A percentile compares a stretch with the other conserved stretches of the same genome.
Evolutionary conservation across 1,284 basidiomycete species (phyloP).

Genomic region (Trametes pubescens): DNA sequence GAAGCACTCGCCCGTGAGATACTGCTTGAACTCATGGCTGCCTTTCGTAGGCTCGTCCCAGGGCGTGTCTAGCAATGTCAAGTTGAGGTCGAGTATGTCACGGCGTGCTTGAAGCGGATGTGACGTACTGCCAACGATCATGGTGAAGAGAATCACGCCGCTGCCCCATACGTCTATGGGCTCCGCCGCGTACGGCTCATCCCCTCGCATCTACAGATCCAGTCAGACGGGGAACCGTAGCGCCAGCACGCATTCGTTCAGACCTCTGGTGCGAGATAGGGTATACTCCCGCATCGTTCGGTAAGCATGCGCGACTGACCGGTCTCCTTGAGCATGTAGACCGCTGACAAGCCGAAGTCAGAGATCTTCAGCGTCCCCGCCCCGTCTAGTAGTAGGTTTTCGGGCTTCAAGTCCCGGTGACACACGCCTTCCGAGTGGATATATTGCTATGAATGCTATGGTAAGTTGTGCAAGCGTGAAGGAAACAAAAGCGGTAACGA

Average conservation of each 20-base stretch:
- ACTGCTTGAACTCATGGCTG: conserved; percentile 84
- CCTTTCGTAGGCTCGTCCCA: conserved; percentile 93
- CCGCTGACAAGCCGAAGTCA: conserved; percentile 94
- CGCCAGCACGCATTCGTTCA: neutral
- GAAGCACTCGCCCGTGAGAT: conserved; percentile 80
- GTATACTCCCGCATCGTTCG: conserved; percentile 92
- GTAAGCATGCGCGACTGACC: conserved; percentile 74
- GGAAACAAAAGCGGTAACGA: conserved; percentile 33
- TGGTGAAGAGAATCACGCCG: conserved; percentile 95
- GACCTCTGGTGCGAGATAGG: conserved; percentile 96
- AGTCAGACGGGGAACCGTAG: neutral
- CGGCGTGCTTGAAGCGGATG: neutral
- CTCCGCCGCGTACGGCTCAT: conserved; percentile 83
- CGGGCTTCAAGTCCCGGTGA: conserved; percentile 96
- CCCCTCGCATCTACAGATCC: conserved; percentile 41
- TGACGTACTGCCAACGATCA: conserved; percentile 90
- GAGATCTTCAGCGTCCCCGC: conserved; percentile 89
- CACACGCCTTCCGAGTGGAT: conserved; percentile 93
- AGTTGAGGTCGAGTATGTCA: neutral
- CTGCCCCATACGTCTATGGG: conserved; percentile 97
- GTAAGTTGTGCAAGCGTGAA: neutral
- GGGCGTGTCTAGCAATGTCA: conserved; percentile 78
- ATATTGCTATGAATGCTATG: conserved; percentile 60
- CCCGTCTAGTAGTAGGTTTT: conserved; percentile 88
- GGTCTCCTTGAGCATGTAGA: conserved; percentile 90